These are phyloP conservation scores for Xanthoconium separans DNA, from an alignment of 1,284 basidiomycete species.

Conservation along the genomic window DNA sequence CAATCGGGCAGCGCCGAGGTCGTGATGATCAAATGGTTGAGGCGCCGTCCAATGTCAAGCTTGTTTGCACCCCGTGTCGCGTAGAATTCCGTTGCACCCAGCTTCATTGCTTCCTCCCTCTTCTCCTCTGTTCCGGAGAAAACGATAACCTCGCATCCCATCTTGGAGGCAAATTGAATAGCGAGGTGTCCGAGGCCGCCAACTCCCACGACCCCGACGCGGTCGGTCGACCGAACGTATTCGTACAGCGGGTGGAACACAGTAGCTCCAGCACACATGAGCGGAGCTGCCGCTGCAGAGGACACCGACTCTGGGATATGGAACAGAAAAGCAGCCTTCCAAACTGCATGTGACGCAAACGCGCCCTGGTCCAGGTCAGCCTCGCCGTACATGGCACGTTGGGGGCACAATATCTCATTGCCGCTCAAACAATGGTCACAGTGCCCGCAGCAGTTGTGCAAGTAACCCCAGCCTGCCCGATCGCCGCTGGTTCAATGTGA, in stretches of 20 bases:
- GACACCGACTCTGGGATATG: slow-evolving; percentile 33
- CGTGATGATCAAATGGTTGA: slow-evolving; percentile 31
- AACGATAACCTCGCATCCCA: slow-evolving; percentile 56
- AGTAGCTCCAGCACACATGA: slow-evolving; percentile 41
- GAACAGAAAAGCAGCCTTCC: slow-evolving; percentile 35
- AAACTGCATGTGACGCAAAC: slow-evolving; percentile 35
- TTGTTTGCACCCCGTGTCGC: slow-evolving; percentile 23
- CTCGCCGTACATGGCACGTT: slow-evolving; percentile 28
- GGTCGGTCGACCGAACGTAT: slow-evolving; percentile 31
- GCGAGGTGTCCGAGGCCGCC: slow-evolving; percentile 40
- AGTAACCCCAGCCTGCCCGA: slow-evolving; percentile 33
- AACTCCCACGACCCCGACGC: slow-evolving; percentile 37
- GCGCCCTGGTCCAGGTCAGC: slow-evolving; percentile 34
- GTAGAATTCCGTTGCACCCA: slow-evolving; percentile 50
- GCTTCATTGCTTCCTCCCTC: slow-evolving; percentile 50
- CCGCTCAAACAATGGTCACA: slow-evolving; percentile 31
- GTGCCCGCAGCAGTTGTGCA: slow-evolving; percentile 27
- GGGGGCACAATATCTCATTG: slow-evolving; percentile 29
- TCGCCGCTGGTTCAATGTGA: slow-evolving; percentile 23
- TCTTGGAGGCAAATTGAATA: slow-evolving; percentile 39
- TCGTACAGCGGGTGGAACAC: slow-evolving; percentile 32
- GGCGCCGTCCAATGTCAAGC: slow-evolving; percentile 24
- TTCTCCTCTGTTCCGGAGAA: slow-evolving; percentile 58
- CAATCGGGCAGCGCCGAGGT: slow-evolving; percentile 31
- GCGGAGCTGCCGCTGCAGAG: slow-evolving; percentile 34